Percentiles rank a stretch among this genome's conserved stretches.
phyloP scores from a whole-genome alignment of 352 stramenopile genomes.

The Phytophthora pistaciae region DNA sequence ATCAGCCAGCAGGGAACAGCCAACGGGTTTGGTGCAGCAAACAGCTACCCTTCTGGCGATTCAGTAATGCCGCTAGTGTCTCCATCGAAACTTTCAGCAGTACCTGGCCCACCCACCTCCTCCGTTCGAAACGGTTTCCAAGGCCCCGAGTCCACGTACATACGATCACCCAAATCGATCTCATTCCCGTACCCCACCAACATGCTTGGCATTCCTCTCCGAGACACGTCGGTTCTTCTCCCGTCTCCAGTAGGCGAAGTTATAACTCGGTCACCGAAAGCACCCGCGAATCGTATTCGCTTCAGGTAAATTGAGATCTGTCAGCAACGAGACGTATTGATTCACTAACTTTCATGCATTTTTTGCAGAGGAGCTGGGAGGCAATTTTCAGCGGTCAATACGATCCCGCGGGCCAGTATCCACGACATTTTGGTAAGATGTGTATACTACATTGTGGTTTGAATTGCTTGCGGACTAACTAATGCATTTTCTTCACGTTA shows the following conservation, averaged over 20 bases:
- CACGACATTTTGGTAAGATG: slow-evolving; percentile 54
- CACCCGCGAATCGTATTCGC: slow-evolving; percentile 44
- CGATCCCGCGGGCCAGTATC: slow-evolving; percentile 36
- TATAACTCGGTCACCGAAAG: slow-evolving; percentile 53
- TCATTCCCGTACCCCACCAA: slow-evolving; percentile 36
- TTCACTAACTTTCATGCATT: slow-evolving; percentile 6
- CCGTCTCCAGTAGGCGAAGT: slow-evolving; percentile 53
- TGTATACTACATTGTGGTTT: neutral
- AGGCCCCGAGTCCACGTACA: slow-evolving; percentile 15
- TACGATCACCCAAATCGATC: slow-evolving; percentile 34
- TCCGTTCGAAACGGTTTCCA: slow-evolving; percentile 32
- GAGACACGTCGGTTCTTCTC: slow-evolving; percentile 43
- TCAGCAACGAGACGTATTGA: neutral
- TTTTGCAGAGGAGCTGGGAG: slow-evolving; percentile 51
- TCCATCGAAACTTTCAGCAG: slow-evolving; percentile 16
- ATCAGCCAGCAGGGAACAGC: slow-evolving; percentile 5
- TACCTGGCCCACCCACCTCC: slow-evolving; percentile 26
- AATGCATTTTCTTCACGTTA: neutral
- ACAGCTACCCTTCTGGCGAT: slow-evolving; percentile 11
- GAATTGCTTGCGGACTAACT: slow-evolving; percentile 10
- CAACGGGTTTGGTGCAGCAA: neutral
- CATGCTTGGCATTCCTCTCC: slow-evolving; percentile 26
- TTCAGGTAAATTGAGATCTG: slow-evolving; percentile 46
- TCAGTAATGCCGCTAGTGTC: slow-evolving; percentile 35
- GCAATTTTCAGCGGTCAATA: slow-evolving; percentile 64